A percentile compares a stretch with the other conserved stretches of the same genome.
Evolutionary conservation across 306 rosid species (phyloP).

Genomic region (Mucuna pruriens): DNA sequence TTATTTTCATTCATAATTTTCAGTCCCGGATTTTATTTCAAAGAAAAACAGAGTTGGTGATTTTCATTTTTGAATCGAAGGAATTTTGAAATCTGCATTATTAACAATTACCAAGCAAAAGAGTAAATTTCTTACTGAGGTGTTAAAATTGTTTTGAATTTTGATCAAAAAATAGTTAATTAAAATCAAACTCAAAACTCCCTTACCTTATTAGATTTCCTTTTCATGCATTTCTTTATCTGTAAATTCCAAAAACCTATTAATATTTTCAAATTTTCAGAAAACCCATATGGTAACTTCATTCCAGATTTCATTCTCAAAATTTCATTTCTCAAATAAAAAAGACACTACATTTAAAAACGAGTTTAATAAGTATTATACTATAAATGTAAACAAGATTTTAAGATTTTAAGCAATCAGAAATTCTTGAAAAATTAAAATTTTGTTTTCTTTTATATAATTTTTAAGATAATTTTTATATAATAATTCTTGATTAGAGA

Average conservation of each 20-base stretch:
- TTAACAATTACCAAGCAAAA: not conserved
- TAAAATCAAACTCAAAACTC: not conserved
- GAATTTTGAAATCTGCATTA: not conserved
- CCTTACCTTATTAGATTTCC: not conserved
- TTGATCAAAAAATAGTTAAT: not conserved
- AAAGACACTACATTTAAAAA: not conserved
- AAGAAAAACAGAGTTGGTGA: not conserved
- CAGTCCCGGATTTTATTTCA: not conserved
- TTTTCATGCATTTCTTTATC: not conserved
- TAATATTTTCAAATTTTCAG: not conserved
- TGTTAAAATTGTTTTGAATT: not conserved
- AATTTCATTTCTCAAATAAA: not conserved
- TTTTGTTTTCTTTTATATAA: too few species aligned
- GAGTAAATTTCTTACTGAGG: not conserved
- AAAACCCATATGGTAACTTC: not conserved
- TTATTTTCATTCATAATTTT: slow-evolving; percentile 1
- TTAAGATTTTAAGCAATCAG: too few species aligned
- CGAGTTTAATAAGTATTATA: too few species aligned
- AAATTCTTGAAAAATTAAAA: too few species aligned
- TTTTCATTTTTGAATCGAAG: not conserved
- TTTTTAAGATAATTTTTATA: not conserved
- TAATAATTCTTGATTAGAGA: too few species aligned
- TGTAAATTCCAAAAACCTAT: not conserved
- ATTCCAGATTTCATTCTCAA: not conserved
- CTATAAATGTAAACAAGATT: too few species aligned